Percentiles rank a stretch among this genome's conserved stretches.
These are phyloP conservation scores for Trypanosoma scelopori DNA, from an alignment of 208 protist genomes.

Conservation along the genomic window DNA sequence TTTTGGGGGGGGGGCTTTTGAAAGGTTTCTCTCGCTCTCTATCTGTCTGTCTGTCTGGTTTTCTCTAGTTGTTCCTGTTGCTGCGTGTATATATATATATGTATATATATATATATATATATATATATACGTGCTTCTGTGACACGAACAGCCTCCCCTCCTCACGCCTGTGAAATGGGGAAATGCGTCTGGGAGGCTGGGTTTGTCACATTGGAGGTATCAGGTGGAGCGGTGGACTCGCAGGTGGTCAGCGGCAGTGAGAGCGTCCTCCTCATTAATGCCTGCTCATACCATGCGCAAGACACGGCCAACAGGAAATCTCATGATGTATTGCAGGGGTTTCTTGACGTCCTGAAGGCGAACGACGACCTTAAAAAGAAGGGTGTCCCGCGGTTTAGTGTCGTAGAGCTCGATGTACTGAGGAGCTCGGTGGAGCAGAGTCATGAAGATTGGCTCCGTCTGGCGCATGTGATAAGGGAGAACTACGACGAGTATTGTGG, in stretches of 20 bases:
- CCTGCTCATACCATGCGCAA: slow-evolving; percentile 39
- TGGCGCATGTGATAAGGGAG: slow-evolving; percentile 67
- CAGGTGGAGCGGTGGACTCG: slow-evolving; percentile 17
- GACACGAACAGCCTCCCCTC: too few species aligned
- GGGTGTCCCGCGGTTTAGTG: slow-evolving; percentile 59
- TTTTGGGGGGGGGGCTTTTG: too few species aligned
- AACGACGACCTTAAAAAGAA: slow-evolving; percentile 65
- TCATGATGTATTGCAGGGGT: slow-evolving; percentile 14
- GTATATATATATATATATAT: too few species aligned
- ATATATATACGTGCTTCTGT: too few species aligned
- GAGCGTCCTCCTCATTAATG: slow-evolving; percentile 75
- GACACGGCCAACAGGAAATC: slow-evolving; percentile 20
- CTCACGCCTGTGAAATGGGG: slow-evolving; percentile 6
- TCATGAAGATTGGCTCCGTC: slow-evolving; percentile 62
- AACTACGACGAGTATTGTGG: slow-evolving; percentile 93
- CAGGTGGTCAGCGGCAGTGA: slow-evolving; percentile 28
- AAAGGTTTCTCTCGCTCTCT: not conserved
- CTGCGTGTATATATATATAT: too few species aligned
- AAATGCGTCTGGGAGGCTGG: slow-evolving; percentile 7
- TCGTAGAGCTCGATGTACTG: slow-evolving; percentile 46
- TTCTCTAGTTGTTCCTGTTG: slow-evolving; percentile 1
- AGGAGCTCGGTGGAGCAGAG: slow-evolving; percentile 71
- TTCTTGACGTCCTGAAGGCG: slow-evolving; percentile 42
- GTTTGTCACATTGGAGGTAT: not conserved
- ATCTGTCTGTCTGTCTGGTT: not conserved